Evolutionary conservation across 2,329 filamentous ascomycete species (phyloP).

Genomic region (Colletotrichum spinosum): DNA sequence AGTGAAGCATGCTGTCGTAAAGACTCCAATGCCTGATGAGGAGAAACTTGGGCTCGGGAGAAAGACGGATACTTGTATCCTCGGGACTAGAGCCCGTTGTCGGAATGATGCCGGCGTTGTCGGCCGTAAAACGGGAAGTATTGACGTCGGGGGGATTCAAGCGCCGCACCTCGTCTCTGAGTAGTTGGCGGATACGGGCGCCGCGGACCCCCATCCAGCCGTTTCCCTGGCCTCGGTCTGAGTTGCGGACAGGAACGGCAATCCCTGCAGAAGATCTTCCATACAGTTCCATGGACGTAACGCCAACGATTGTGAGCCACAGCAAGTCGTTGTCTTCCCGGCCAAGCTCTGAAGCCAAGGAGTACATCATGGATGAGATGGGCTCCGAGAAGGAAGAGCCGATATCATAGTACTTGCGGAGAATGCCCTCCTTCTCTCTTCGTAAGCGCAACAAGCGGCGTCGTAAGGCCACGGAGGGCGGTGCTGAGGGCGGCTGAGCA

Average conservation of each 20-base stretch:
- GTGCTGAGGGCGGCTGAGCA: slow-evolving; percentile 68
- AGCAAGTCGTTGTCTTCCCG: slow-evolving; percentile 96
- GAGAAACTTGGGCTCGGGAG: slow-evolving; percentile 92
- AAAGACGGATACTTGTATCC: slow-evolving; percentile 91
- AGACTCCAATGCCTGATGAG: slow-evolving; percentile 96
- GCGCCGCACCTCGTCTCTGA: slow-evolving; percentile 93
- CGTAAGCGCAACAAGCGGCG: slow-evolving; percentile 80
- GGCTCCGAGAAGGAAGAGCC: slow-evolving; percentile 95
- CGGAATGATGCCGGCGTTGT: slow-evolving; percentile 84
- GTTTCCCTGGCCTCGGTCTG: slow-evolving; percentile 66
- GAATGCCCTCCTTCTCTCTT: slow-evolving; percentile 78
- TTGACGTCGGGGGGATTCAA: slow-evolving; percentile 82
- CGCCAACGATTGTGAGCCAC: slow-evolving; percentile 94
- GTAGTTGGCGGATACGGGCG: slow-evolving; percentile 83
- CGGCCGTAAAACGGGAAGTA: slow-evolving; percentile 71
- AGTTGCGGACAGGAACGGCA: slow-evolving; percentile 68
- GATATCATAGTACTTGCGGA: slow-evolving; percentile 86
- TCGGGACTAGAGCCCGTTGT: slow-evolving; percentile 90
- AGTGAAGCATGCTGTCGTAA: slow-evolving; percentile 98
- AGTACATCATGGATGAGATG: slow-evolving; percentile 94
- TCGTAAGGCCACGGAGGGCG: slow-evolving; percentile 78
- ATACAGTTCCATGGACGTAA: slow-evolving; percentile 93
- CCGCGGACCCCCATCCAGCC: slow-evolving; percentile 88
- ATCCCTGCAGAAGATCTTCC: slow-evolving; percentile 86
- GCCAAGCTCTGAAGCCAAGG: slow-evolving; percentile 91